Conservation (phyloP, 2,329 filamentous ascomycete genomes). For the Chaetomium sp. region DNA sequence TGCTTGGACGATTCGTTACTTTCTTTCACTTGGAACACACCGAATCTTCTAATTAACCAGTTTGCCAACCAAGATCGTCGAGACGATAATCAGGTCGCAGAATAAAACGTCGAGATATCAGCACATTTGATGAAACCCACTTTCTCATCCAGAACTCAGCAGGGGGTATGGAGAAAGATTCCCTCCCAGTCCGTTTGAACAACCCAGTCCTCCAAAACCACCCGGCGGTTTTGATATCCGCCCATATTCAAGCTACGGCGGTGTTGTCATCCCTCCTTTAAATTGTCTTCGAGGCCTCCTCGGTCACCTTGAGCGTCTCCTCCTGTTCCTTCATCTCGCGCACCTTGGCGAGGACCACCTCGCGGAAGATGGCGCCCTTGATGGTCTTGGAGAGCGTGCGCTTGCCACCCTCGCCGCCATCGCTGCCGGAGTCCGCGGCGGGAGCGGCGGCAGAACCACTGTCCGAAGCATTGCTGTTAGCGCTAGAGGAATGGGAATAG, state of each 20-base stretch:
- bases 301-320: constrained; percentile 68
- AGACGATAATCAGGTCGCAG: not conserved
- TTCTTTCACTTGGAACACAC: constrained; percentile 4
- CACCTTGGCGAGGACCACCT: constrained; percentile 92
- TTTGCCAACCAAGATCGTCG: not conserved
- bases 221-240: not conserved
- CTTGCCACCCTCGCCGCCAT: constrained; percentile 39
- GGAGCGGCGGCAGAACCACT: constrained; percentile 24
- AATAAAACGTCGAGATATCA: constrained; percentile 4
- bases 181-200: not conserved
- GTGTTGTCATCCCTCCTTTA: not conserved
- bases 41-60: not conserved
- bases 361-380: constrained; percentile 80
- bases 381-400: constrained; percentile 53
- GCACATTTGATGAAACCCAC: not conserved
- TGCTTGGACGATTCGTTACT: not conserved
- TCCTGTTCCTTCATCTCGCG: constrained; percentile 88
- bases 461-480: constrained; percentile 24
- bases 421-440: constrained; percentile 42
- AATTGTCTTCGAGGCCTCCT: constrained; percentile 48
- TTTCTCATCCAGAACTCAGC: not conserved
- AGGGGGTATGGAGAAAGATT: constrained; percentile 3
- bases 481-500: constrained; percentile 33
- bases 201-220: not conserved
- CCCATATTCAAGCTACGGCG: not conserved